Percentiles rank a stretch among this genome's conserved stretches.
phyloP scores from a whole-genome alignment of 192 early-diverging fungal species.

The Geosiphon pyriformis region DNA sequence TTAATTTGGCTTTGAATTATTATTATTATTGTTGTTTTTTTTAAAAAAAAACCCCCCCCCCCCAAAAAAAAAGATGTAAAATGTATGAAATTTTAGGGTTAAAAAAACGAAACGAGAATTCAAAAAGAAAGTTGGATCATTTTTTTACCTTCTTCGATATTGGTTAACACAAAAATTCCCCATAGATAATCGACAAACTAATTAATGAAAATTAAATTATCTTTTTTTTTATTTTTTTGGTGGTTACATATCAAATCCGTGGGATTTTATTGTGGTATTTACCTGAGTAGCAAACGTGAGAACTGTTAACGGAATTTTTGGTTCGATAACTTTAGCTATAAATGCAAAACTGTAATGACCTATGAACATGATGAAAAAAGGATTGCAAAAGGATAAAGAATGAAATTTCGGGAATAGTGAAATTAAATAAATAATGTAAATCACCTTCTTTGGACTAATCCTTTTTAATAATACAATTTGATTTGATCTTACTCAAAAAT shows the following conservation, averaged over 20 bases:
- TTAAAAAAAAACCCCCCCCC: neutral
- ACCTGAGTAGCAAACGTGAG: conserved; percentile 13
- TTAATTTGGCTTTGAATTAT: neutral
- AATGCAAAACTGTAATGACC: conserved; percentile 11
- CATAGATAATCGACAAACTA: conserved; percentile 11
- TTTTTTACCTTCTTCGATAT: conserved; percentile 16
- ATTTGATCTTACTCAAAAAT: too few relatives aligned
- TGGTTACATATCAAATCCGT: neutral
- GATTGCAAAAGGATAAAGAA: too few relatives aligned
- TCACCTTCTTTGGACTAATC: too few relatives aligned
- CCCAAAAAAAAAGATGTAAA: neutral
- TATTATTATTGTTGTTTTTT: neutral
- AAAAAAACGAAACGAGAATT: neutral
- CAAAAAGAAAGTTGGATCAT: neutral
- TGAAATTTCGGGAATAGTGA: too few relatives aligned
- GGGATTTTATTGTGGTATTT: neutral
- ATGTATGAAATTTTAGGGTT: neutral
- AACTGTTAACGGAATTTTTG: neutral
- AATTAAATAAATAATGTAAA: too few relatives aligned
- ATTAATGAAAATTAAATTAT: neutral
- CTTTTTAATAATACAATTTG: too few relatives aligned
- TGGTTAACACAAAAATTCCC: neutral
- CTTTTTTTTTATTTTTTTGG: neutral
- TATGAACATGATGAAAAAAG: too few relatives aligned
- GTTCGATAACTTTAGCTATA: neutral